Evolutionary conservation across 331 rosid genomes (phyloP), one percentile per base, ranked within the genome.

Genomic region (Saraca asoca): DNA sequence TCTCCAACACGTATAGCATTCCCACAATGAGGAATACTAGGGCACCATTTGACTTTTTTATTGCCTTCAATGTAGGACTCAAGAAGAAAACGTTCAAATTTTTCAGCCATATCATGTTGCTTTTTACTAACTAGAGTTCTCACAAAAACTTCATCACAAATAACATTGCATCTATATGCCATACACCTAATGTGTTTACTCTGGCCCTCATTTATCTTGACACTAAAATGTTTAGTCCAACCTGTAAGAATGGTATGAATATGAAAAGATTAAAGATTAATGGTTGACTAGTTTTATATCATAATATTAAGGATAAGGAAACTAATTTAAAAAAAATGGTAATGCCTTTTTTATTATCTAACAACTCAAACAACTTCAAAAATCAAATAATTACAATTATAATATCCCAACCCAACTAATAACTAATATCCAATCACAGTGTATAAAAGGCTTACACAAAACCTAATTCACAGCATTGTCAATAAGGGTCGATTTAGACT

Each of bases 41-140:
- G 99, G 79, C 99, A 94, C 98, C 98, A 94, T 73, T 80, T 90
- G 14, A 87, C 97, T 80, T 90, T 88, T 71, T 81, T 94, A 62
- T 90, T 94, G 78, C 88, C 97, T 78, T 94, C 98, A 14, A 94
- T 94, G 78, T 88, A 94, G 10, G 98, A 94, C 69, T 90, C 98
- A 33, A 90, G 95, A 74, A 94, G 92, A 79, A 94, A 86, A 35
- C 97, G 95, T 58, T 90, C 97, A 80, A 90, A 94, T 68, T 88
- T 94, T 70, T 90, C 86, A 1, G 96, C 99, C 75, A 90, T 88
- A 58, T 85, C 80, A 17, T 86, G 86, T 51, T 80, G 80, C 76
- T 67, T 70, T 80, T 72, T 76, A 60, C 87, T 74, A 62, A 90
- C 95, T 62, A 88, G 78, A 59, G 76, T 77, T 74, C 92, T 84